phyloP scores from a whole-genome alignment of 768 basidiomycete genomes.

The Coprinopsis strossmayeri region DNA sequence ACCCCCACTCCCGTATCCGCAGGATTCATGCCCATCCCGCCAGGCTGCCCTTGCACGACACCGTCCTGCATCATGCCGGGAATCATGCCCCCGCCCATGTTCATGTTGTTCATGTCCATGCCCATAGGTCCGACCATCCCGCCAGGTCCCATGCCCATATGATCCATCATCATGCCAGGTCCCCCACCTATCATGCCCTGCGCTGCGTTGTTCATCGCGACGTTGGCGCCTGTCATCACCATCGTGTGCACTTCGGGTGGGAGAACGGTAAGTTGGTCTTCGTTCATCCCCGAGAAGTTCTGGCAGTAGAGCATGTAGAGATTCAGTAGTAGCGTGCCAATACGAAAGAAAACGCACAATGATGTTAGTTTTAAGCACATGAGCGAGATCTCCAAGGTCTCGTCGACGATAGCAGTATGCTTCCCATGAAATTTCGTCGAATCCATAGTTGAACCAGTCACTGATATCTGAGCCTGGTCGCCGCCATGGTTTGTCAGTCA shows the following conservation, averaged over 20 bases:
- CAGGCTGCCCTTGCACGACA: constrained; percentile 14
- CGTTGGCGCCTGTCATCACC: constrained; percentile 78
- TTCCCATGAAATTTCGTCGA: constrained; percentile 96
- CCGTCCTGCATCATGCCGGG: constrained; percentile 26
- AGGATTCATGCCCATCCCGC: constrained; percentile 30
- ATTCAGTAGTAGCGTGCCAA: constrained; percentile 1
- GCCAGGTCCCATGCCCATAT: too few relatives aligned
- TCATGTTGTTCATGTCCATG: constrained; percentile 30
- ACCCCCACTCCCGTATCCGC: constrained; percentile 16
- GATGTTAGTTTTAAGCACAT: constrained; percentile 76
- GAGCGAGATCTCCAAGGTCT: constrained; percentile 73
- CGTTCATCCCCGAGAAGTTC: constrained; percentile 80
- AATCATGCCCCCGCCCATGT: constrained; percentile 41
- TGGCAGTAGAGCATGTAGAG: constrained; percentile 20
- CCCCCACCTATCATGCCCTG: constrained; percentile 46
- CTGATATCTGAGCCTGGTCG: constrained; percentile 86
- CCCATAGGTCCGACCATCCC: constrained; percentile 44
- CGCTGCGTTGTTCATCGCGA: constrained; percentile 65
- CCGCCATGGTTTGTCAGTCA: constrained; percentile 87
- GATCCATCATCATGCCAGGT: constrained; percentile 73
- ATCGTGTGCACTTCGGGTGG: constrained; percentile 80
- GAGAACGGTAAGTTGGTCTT: constrained; percentile 71
- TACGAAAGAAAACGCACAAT: constrained; percentile 43
- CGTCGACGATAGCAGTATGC: constrained; percentile 83
- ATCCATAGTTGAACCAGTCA: constrained; percentile 99